Conservation (phyloP, 169 alveolate genomes). For the Ichthyophthirius multifiliis region DNA sequence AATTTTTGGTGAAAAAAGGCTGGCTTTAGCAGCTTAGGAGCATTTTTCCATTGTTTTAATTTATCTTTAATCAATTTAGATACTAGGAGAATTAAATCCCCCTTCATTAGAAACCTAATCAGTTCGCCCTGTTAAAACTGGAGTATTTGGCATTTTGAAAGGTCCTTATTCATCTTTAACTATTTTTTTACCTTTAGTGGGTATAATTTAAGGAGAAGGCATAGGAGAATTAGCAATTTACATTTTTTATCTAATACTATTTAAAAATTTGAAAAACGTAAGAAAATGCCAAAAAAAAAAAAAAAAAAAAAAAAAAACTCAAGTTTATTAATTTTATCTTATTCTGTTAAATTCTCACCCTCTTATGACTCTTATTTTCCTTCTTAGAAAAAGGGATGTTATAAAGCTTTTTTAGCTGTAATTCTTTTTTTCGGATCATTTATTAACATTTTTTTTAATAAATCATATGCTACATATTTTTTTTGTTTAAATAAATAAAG, state of each 20-base stretch:
- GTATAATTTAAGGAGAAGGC: conserved; percentile 11
- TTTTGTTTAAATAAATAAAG: not conserved
- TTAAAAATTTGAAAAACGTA: too few relatives aligned
- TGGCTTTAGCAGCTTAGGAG: too few relatives aligned
- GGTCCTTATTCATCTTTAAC: not conserved
- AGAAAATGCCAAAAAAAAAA: too few relatives aligned
- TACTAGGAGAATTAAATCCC: conserved; percentile 6
- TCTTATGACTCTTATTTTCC: too few relatives aligned
- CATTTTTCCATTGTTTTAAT: not conserved
- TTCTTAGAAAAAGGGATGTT: conserved; percentile 50
- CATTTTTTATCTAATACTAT: not conserved
- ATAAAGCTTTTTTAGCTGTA: conserved; percentile 49
- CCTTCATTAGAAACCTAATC: not conserved
- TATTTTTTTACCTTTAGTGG: not conserved
- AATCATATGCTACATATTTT: conserved; percentile 63
- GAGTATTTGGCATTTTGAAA: conserved; percentile 26
- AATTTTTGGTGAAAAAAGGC: too few relatives aligned
- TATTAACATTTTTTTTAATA: conserved; percentile 52
- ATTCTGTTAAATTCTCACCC: too few relatives aligned
- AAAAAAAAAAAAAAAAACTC: too few relatives aligned
- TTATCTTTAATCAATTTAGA: not conserved
- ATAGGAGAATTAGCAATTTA: not conserved
- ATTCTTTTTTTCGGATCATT: conserved; percentile 64
- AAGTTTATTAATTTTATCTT: too few relatives aligned
- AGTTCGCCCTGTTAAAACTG: conserved; percentile 35